These are phyloP conservation scores for Fusarium neocosmosporiellum DNA, from an alignment of 2,329 filamentous ascomycete genomes.

Conservation along the genomic window DNA sequence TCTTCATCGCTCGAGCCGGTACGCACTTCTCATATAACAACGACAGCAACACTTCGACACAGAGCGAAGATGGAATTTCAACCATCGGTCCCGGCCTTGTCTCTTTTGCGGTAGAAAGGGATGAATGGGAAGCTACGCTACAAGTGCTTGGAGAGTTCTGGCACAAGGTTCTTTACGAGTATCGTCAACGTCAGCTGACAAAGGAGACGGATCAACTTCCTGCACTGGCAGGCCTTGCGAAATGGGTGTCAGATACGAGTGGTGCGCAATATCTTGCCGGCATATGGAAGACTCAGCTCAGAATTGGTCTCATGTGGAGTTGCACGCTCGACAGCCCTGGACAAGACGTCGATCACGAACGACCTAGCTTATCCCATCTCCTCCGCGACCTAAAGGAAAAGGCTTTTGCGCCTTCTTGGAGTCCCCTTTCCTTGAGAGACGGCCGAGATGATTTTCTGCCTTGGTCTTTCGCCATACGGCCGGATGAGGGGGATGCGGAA, in stretches of 20 bases:
- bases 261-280: neutral
- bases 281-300: neutral
- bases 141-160: neutral
- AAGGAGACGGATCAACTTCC: neutral
- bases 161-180: neutral
- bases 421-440: neutral
- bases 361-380: neutral
- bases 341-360: neutral
- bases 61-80: neutral
- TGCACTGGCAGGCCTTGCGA: neutral
- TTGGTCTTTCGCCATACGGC: neutral
- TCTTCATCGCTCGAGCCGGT: neutral
- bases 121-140: neutral
- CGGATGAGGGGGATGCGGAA: neutral
- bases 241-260: neutral
- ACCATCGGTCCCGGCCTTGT: neutral
- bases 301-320: neutral
- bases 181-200: neutral
- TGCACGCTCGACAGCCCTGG: neutral
- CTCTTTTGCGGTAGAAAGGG: neutral
- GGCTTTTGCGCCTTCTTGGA: neutral
- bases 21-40: neutral
- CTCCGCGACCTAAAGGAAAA: neutral
- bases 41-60: neutral
- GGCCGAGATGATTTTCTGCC: neutral